Percentiles rank a stretch among this genome's conserved stretches.
phyloP scores from a whole-genome alignment of 495 filamentous ascomycete species.

The Halenospora varia region DNA sequence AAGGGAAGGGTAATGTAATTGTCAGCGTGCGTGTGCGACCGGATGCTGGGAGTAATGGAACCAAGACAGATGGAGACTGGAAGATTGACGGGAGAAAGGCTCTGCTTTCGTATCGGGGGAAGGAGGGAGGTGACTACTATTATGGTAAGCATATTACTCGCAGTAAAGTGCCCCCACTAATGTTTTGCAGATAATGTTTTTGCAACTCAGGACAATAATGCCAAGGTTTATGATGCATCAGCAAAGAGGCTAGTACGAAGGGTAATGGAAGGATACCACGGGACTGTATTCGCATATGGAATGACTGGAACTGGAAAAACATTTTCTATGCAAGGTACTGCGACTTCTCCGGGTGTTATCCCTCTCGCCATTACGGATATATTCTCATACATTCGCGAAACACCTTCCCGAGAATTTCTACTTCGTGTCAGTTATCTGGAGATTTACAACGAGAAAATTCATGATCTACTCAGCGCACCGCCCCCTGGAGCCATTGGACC shows the following conservation, averaged over 20 bases:
- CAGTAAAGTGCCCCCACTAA: constrained; percentile 3
- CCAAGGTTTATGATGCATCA: constrained; percentile 86
- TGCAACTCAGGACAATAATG: constrained; percentile 84
- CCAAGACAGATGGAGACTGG: constrained; percentile 77
- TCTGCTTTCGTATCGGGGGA: constrained; percentile 76
- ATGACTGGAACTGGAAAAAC: constrained; percentile 99
- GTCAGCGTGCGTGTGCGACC: constrained; percentile 93
- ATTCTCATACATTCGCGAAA: constrained; percentile 97
- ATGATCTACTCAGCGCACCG: constrained; percentile 82
- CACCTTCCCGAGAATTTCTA: constrained; percentile 88
- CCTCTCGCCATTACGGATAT: constrained; percentile 97
- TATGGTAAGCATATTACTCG: constrained; percentile 62
- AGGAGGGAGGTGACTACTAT: constrained; percentile 87
- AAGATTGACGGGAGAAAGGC: constrained; percentile 81
- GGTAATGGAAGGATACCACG: constrained; percentile 99
- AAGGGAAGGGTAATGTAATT: constrained; percentile 90
- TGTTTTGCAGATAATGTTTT: constrained; percentile 82
- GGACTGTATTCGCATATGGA: constrained; percentile 97
- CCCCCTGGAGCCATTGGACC: constrained; percentile 44
- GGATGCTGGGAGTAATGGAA: constrained; percentile 60
- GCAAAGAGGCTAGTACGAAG: constrained; percentile 92
- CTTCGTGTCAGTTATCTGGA: constrained; percentile 97
- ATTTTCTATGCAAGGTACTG: constrained; percentile 98
- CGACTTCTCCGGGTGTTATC: constrained; percentile 94
- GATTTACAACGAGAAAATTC: constrained; percentile 98